Percentiles rank a stretch among this genome's conserved stretches.
phyloP scores from a whole-genome alignment of 2,329 filamentous ascomycete species.

The Cytospora piceae region DNA sequence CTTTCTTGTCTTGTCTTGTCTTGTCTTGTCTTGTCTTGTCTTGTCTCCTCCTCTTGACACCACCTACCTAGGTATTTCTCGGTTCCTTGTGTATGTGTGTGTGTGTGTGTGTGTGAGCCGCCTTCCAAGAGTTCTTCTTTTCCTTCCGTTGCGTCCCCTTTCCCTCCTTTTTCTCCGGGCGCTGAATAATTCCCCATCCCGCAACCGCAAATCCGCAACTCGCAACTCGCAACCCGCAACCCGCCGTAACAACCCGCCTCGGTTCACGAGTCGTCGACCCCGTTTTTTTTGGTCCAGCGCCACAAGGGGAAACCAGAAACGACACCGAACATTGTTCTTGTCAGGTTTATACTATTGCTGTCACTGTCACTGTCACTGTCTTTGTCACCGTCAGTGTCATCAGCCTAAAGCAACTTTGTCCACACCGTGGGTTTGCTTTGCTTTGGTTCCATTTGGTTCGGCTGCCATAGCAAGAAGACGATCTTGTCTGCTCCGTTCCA shows the following conservation, averaged over 20 bases:
- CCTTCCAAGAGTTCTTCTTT: slow-evolving; percentile 6
- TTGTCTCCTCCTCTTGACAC: background rate
- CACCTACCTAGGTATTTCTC: background rate
- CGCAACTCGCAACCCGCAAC: slow-evolving; percentile 9
- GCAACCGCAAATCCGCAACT: slow-evolving; percentile 1
- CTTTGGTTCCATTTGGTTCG: background rate
- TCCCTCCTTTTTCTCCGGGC: slow-evolving; percentile 22
- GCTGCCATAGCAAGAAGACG: background rate
- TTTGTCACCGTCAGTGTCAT: slow-evolving; percentile 14
- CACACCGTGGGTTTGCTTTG: slow-evolving; percentile 10
- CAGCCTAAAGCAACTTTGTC: slow-evolving; percentile 8
- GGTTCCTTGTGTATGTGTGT: background rate
- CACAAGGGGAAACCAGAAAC: slow-evolving; percentile 3
- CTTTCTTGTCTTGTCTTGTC: too few species aligned
- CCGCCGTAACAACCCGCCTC: slow-evolving; percentile 9
- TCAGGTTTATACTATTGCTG: slow-evolving; percentile 10
- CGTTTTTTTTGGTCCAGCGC: slow-evolving; percentile 1
- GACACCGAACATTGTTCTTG: background rate
- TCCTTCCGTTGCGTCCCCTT: slow-evolving; percentile 16
- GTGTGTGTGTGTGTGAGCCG: slow-evolving; percentile 1
- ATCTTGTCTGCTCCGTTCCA: background rate
- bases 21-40: too few species aligned
- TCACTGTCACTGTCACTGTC: slow-evolving; percentile 3
- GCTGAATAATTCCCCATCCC: slow-evolving; percentile 20
- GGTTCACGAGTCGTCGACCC: slow-evolving; percentile 21